phyloP scores from a whole-genome alignment of 352 stramenopile species.

The Phytopythium sindhum region DNA sequence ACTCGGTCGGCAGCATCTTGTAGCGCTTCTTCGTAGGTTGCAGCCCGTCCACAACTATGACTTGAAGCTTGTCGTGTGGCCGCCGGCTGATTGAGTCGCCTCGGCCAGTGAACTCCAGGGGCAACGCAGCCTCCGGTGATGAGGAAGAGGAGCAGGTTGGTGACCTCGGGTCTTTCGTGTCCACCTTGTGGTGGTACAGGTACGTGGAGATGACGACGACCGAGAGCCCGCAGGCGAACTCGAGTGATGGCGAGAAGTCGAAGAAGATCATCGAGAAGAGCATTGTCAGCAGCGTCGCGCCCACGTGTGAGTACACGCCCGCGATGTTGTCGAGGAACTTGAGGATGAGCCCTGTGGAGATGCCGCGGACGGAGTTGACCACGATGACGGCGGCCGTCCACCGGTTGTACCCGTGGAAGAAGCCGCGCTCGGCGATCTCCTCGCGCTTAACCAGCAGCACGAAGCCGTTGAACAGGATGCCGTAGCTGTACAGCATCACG shows the following conservation, averaged over 20 bases:
- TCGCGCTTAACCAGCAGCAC: slow-evolving; percentile 45
- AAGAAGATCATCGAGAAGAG: slow-evolving; percentile 87
- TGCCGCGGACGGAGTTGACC: slow-evolving; percentile 70
- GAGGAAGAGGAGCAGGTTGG: slow-evolving; percentile 16
- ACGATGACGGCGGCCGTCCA: slow-evolving; percentile 78
- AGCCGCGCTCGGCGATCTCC: slow-evolving; percentile 43
- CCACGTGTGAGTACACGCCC: slow-evolving; percentile 79
- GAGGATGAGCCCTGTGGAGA: slow-evolving; percentile 78
- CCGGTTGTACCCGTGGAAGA: slow-evolving; percentile 78
- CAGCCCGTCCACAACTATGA: slow-evolving; percentile 17
- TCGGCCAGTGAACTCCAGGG: slow-evolving; percentile 1
- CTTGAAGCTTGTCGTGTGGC: background rate
- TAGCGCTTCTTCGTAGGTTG: slow-evolving; percentile 50
- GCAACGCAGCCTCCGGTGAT: background rate
- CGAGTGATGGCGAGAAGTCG: slow-evolving; percentile 72
- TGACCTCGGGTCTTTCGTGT: slow-evolving; percentile 12
- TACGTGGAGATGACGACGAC: slow-evolving; percentile 87
- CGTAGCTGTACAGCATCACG: slow-evolving; percentile 75
- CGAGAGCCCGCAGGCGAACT: slow-evolving; percentile 77
- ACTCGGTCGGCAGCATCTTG: slow-evolving; percentile 28
- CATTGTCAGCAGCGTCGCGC: slow-evolving; percentile 89
- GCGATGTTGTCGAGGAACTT: slow-evolving; percentile 91
- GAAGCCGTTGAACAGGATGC: slow-evolving; percentile 77
- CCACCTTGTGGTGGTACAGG: slow-evolving; percentile 79
- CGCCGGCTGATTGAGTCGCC: background rate